Evolutionary conservation across 345 rosid genomes (phyloP), one percentile per base, ranked within the genome.

Genomic region (Sonneratia caseolaris): DNA sequence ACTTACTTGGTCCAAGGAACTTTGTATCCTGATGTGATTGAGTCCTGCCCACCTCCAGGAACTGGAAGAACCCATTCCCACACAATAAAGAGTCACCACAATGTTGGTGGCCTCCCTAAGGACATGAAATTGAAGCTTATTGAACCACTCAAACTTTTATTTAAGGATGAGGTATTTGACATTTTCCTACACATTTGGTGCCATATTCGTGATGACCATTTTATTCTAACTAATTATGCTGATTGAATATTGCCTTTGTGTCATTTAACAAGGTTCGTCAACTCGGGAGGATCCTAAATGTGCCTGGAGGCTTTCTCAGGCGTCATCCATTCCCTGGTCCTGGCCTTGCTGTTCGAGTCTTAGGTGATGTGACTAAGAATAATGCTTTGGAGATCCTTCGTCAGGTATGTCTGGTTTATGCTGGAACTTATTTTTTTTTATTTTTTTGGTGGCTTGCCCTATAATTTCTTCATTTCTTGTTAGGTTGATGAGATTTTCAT

Each of bases 291-390:
- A 89, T 95, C 79, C 82, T 95, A 79, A 83, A 85, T 66, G 97
- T 92, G 73, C 98, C 98, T 0, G 91, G 78, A 74, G 93, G 82
- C 69, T 95, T 95, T 79, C 74, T 95, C 68, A 92, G 90, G 87
- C 96, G 96, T 12, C 99, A 96, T 65, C 99, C 98, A 32, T 96
- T 96, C 79, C 99, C 98, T 1, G 98, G 99, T 47, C 99, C 99
- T 76, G 99, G 98, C 69, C 98, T 96, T 69, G 98, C 99, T 0
- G 98, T 96, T 57, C 85, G 99, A 76, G 89, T 96, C 75, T 81
- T 92, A 74, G 99, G 98, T 0, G 99, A 96, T 72, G 94, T 89
- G 40, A 96, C 99, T 69, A 82, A 91, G 83, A 93, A 91, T 83
- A 87, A 87, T 78, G 91, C 98, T 24, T 85, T 96, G 19, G 98